A percentile compares a stretch with the other conserved stretches of the same genome.
Evolutionary conservation across 345 rosid species (phyloP).

Genomic region (Hibiscus mutabilis): DNA sequence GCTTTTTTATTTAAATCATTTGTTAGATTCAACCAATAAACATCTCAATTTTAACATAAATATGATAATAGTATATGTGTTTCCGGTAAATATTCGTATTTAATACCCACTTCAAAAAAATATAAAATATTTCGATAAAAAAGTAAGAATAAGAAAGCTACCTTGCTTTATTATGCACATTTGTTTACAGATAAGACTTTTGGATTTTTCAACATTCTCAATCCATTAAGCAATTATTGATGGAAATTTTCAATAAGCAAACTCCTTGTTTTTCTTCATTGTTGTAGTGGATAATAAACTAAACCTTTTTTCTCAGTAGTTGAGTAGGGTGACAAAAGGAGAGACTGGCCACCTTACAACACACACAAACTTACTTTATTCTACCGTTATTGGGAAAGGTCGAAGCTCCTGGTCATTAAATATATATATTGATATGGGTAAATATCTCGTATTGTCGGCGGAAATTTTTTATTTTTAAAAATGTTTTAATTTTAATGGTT

Average conservation of each 20-base stretch:
- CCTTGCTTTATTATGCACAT: not conserved
- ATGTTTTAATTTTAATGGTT: too few relatives aligned
- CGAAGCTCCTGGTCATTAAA: conserved; percentile 11
- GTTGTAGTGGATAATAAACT: conserved; percentile 8
- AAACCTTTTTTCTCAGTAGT: conserved; percentile 4
- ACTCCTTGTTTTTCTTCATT: not conserved
- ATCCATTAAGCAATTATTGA: conserved; percentile 11
- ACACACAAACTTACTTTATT: not conserved
- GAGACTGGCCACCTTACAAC: conserved; percentile 17
- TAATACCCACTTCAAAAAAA: too few relatives aligned
- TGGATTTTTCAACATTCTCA: conserved; percentile 26
- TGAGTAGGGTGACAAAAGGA: conserved; percentile 29
- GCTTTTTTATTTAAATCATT: too few relatives aligned
- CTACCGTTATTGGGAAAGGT: conserved; percentile 24
- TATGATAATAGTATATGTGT: too few relatives aligned
- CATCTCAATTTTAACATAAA: too few relatives aligned
- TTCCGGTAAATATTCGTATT: too few relatives aligned
- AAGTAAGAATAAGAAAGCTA: not conserved
- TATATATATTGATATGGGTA: not conserved
- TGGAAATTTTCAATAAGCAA: conserved; percentile 10
- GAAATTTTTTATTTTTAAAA: too few relatives aligned
- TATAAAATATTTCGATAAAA: too few relatives aligned
- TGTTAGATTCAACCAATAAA: too few relatives aligned
- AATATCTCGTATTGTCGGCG: too few relatives aligned
- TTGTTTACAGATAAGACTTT: conserved; percentile 11